A percentile compares a stretch with the other conserved stretches of the same genome.
These are phyloP conservation scores for Willaertia magna DNA, from an alignment of 208 protist species.

Conservation along the genomic window DNA sequence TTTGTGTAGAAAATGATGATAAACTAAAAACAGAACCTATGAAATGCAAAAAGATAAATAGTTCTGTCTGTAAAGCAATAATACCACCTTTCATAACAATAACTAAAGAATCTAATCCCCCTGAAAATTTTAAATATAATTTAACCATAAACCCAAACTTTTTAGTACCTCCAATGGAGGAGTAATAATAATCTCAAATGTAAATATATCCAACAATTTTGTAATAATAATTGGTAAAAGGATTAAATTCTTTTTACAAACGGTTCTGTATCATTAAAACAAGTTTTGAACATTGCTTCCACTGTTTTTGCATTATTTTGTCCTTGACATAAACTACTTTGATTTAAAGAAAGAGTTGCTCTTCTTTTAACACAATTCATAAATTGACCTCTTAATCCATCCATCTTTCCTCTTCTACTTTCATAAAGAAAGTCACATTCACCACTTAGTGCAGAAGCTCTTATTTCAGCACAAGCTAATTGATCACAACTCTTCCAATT, in stretches of 20 bases:
- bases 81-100: no score
- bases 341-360: conserved; percentile 61
- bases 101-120: no score
- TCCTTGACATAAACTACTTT: conserved; percentile 58
- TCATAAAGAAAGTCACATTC: conserved; percentile 66
- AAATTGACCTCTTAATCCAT: conserved; percentile 41
- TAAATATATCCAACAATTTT: no score
- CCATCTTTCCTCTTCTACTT: conserved; percentile 47
- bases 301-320: conserved; percentile 15
- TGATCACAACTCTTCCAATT: conserved; percentile 67
- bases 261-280: conserved; percentile 21
- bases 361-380: conserved; percentile 66
- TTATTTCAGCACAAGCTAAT: conserved; percentile 81
- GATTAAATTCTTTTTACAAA: conserved; percentile 3
- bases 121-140: no score
- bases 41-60: no score
- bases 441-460: conserved; percentile 74
- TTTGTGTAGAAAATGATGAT: no score
- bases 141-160: no score
- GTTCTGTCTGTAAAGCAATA: no score
- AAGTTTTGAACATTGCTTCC: conserved; percentile 21
- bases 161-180: no score
- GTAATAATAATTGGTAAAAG: no score
- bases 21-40: no score
- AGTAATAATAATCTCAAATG: no score